A percentile compares a stretch with the other conserved stretches of the same genome.
These are phyloP conservation scores for Chalciporus pseudorubinellus DNA, from an alignment of 768 basidiomycete species.

Conservation along the genomic window DNA sequence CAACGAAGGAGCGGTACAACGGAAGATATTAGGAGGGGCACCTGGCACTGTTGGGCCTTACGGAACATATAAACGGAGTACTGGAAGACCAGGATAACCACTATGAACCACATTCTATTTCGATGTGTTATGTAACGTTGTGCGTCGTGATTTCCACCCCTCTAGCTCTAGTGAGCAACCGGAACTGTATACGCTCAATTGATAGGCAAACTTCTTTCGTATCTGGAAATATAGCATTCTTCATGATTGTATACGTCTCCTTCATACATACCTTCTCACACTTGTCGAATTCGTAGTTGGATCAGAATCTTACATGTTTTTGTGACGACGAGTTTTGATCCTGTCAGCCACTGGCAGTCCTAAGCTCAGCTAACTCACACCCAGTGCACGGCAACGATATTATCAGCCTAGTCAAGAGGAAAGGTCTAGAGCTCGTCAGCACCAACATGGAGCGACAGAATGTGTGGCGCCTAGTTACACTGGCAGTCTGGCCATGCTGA, in stretches of 20 bases:
- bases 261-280: not conserved
- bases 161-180: too few relatives aligned
- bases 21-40: conserved; percentile 32
- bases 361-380: too few relatives aligned
- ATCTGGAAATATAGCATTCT: not conserved
- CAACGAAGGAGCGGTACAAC: conserved; percentile 15
- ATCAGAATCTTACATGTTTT: too few relatives aligned
- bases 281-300: not conserved
- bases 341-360: too few relatives aligned
- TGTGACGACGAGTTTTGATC: too few relatives aligned
- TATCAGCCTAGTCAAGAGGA: too few relatives aligned
- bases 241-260: not conserved
- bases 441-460: too few relatives aligned
- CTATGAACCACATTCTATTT: not conserved
- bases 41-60: conserved; percentile 41
- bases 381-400: too few relatives aligned
- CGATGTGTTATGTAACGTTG: not conserved
- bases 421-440: too few relatives aligned
- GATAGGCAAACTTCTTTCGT: not conserved
- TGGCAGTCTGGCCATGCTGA: too few relatives aligned
- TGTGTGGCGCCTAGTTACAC: too few relatives aligned
- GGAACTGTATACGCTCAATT: not conserved
- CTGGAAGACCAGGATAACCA: conserved; percentile 14
- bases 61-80: conserved; percentile 41
- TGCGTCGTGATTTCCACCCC: too few relatives aligned